These are phyloP conservation scores for Lentinula raphanica DNA, from an alignment of 768 basidiomycete species.

Conservation along the genomic window DNA sequence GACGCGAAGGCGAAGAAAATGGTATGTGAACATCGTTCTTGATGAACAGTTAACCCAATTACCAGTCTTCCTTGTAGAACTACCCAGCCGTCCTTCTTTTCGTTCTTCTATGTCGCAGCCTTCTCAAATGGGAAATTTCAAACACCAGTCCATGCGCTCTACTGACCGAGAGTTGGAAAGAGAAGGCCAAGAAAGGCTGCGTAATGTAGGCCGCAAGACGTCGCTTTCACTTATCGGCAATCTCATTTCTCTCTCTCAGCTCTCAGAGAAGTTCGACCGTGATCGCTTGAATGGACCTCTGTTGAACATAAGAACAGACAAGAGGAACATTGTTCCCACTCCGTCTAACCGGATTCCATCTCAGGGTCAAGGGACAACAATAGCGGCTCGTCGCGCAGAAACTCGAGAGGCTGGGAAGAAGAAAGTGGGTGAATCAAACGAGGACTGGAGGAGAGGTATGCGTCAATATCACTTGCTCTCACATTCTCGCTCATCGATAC, in stretches of 20 bases:
- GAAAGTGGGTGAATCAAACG: constrained; percentile 67
- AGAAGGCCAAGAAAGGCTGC: constrained; percentile 73
- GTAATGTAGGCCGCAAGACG: constrained; percentile 54
- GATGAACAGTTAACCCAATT: not conserved
- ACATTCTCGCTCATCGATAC: constrained; percentile 13
- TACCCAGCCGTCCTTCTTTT: constrained; percentile 60
- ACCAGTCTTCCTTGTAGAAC: constrained; percentile 32
- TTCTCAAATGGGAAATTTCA: constrained; percentile 91
- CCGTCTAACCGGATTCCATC: constrained; percentile 37
- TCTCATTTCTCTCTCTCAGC: constrained; percentile 32
- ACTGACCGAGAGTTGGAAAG: constrained; percentile 63
- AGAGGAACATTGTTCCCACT: constrained; percentile 53
- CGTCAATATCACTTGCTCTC: constrained; percentile 7
- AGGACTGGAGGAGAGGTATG: constrained; percentile 84
- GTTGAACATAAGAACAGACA: constrained; percentile 51
- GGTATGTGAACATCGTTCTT: constrained; percentile 34
- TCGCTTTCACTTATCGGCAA: constrained; percentile 5
- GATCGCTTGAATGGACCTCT: constrained; percentile 61
- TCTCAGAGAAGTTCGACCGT: constrained; percentile 85
- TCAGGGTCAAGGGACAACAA: constrained; percentile 27
- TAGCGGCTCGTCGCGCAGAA: constrained; percentile 45
- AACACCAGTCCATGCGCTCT: constrained; percentile 76
- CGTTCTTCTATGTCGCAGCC: constrained; percentile 72
- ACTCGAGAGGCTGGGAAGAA: constrained; percentile 53
- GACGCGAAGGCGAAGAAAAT: constrained; percentile 71